Percentiles rank a stretch among this genome's conserved stretches.
phyloP scores from a whole-genome alignment of 352 stramenopile genomes.

The Pythium folliculosum region DNA sequence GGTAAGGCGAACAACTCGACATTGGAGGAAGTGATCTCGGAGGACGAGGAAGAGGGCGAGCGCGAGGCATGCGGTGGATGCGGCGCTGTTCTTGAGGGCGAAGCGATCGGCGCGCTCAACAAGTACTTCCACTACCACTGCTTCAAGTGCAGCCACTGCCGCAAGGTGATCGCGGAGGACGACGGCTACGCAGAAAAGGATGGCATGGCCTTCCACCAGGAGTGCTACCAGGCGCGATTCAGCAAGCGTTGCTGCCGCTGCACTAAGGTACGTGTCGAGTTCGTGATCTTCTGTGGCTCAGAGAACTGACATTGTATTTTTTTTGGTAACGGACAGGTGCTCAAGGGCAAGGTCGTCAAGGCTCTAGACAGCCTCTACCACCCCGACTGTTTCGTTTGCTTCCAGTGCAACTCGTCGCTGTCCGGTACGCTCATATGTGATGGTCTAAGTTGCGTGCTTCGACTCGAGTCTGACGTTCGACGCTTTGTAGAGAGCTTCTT shows the following conservation, averaged over 20 bases:
- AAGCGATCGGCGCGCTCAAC: slow-evolving; percentile 78
- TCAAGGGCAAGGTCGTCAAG: slow-evolving; percentile 87
- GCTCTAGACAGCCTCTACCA: slow-evolving; percentile 85
- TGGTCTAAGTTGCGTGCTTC: background rate
- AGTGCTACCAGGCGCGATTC: slow-evolving; percentile 75
- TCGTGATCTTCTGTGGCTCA: background rate
- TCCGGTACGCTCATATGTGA: slow-evolving; percentile 41
- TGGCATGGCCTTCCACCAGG: slow-evolving; percentile 78
- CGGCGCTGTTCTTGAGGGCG: slow-evolving; percentile 65
- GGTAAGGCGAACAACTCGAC: slow-evolving; percentile 10
- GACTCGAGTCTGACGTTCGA: background rate
- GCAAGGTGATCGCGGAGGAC: slow-evolving; percentile 68
- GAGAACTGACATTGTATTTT: no score
- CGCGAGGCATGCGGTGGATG: slow-evolving; percentile 74
- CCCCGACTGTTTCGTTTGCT: slow-evolving; percentile 83
- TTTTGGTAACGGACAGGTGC: slow-evolving; percentile 30
- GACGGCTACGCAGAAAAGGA: slow-evolving; percentile 85
- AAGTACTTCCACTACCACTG: slow-evolving; percentile 87
- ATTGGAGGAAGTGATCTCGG: slow-evolving; percentile 22
- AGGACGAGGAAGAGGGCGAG: slow-evolving; percentile 68
- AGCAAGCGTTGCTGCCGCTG: slow-evolving; percentile 83
- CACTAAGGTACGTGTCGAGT: slow-evolving; percentile 41
- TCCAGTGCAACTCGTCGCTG: slow-evolving; percentile 70
- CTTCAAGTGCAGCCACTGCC: slow-evolving; percentile 84
- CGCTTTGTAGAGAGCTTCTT: slow-evolving; percentile 75